These are phyloP conservation scores for Friedmanniomyces endolithicus DNA, from an alignment of 495 filamentous ascomycete genomes.

Conservation along the genomic window DNA sequence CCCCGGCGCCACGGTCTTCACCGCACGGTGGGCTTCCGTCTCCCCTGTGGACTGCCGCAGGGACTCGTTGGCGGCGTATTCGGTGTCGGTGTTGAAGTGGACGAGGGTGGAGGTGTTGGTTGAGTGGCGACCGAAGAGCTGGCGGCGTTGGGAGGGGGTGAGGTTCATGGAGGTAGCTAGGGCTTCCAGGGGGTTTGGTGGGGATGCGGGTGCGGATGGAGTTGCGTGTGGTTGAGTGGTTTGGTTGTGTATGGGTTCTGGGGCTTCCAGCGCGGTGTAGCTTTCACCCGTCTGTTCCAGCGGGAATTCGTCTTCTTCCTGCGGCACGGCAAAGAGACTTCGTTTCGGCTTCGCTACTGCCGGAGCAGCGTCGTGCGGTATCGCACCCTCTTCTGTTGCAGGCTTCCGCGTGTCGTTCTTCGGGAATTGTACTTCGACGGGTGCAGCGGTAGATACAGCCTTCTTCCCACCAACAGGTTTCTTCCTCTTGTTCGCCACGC, in stretches of 20 bases:
- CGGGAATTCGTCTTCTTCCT: slow-evolving; percentile 22
- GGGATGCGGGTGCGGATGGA: slow-evolving; percentile 20
- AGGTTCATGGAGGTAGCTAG: slow-evolving; percentile 67
- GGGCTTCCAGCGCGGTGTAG: background rate
- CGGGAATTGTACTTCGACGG: slow-evolving; percentile 4
- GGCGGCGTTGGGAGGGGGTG: slow-evolving; percentile 56
- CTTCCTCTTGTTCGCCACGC: slow-evolving; percentile 60
- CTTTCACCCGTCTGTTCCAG: background rate
- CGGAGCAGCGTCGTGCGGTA: slow-evolving; percentile 17
- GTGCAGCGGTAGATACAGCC: slow-evolving; percentile 10
- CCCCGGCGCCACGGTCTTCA: slow-evolving; percentile 71
- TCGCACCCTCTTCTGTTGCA: slow-evolving; percentile 1
- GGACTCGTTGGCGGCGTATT: slow-evolving; percentile 72
- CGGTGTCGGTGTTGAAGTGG: slow-evolving; percentile 73
- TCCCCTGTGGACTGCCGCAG: slow-evolving; percentile 57
- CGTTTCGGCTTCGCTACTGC: slow-evolving; percentile 35
- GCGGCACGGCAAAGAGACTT: slow-evolving; percentile 49
- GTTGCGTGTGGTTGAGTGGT: background rate
- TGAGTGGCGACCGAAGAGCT: slow-evolving; percentile 61
- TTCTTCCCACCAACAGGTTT: too few relatives aligned
- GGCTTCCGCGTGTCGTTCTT: slow-evolving; percentile 4
- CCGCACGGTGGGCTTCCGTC: slow-evolving; percentile 57
- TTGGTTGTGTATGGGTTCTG: background rate
- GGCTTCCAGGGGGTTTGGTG: slow-evolving; percentile 39
- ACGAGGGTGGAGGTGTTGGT: slow-evolving; percentile 45